Percentiles rank a stretch among this genome's conserved stretches.
These are phyloP conservation scores for Acer saccharum DNA, from an alignment of 345 rosid species.

Conservation along the genomic window DNA sequence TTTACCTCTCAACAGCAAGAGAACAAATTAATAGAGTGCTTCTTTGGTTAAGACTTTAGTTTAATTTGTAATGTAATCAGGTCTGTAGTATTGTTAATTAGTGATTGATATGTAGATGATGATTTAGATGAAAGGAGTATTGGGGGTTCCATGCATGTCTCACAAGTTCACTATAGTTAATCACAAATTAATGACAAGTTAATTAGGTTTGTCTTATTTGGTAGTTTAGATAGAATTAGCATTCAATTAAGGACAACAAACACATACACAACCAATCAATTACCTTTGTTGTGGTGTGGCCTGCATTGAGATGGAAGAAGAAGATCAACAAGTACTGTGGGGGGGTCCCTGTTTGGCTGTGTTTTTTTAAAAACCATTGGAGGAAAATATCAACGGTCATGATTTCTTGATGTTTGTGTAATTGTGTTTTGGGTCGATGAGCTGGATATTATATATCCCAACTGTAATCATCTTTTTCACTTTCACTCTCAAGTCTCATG, in stretches of 20 bases:
- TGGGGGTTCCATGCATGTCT: neutral
- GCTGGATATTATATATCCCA: neutral
- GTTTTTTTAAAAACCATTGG: neutral
- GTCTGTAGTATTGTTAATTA: too few relatives aligned
- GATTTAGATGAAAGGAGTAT: too few relatives aligned
- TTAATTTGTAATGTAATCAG: too few relatives aligned
- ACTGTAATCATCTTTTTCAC: neutral
- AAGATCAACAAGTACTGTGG: neutral
- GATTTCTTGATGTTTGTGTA: conserved; percentile 14
- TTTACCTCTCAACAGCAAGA: too few relatives aligned
- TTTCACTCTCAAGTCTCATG: neutral
- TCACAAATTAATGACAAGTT: neutral
- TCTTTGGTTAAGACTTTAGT: too few relatives aligned
- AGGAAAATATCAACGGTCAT: conserved; percentile 7
- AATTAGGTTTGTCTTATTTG: conserved; percentile 10
- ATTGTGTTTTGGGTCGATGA: neutral
- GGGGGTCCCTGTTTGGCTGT: neutral
- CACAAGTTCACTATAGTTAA: neutral
- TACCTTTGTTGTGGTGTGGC: neutral
- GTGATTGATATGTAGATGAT: too few relatives aligned
- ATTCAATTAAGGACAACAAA: conserved; percentile 1
- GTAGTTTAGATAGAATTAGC: neutral
- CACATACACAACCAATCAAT: neutral
- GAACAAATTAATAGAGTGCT: too few relatives aligned
- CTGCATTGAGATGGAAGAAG: neutral